Conservation (phyloP, 768 basidiomycete genomes). For the Lepiota brunneoincarnata region DNA sequence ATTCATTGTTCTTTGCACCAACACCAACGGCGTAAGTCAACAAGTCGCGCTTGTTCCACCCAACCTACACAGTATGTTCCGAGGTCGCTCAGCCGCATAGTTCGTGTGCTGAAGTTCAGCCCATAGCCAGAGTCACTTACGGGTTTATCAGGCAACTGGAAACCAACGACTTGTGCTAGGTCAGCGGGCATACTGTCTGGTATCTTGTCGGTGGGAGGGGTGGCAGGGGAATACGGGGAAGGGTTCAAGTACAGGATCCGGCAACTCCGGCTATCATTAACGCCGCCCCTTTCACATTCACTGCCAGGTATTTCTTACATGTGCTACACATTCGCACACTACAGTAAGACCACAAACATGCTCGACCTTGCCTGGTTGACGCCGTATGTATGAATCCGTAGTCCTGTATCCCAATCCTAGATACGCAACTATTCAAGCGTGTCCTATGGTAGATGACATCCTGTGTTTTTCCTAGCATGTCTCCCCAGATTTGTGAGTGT, state of each 20-base stretch:
- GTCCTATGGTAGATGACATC: no score
- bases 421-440: no score
- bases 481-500: no score
- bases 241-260: constrained; percentile 6
- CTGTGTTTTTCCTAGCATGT: no score
- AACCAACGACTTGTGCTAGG: constrained; percentile 67
- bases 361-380: no score
- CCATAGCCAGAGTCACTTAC: constrained; percentile 33
- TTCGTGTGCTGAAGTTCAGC: neutral
- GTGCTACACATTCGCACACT: no score
- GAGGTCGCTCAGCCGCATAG: neutral
- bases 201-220: neutral
- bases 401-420: no score
- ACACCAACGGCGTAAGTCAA: constrained; percentile 78
- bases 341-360: no score
- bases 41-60: constrained; percentile 84
- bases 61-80: constrained; percentile 43
- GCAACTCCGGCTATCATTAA: constrained; percentile 13
- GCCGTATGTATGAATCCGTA: no score
- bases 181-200: constrained; percentile 33
- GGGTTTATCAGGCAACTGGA: constrained; percentile 46
- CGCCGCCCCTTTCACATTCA: no score
- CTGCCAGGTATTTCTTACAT: no score
- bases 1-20: constrained; percentile 76
- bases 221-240: neutral